Evolutionary conservation across 2,329 filamentous ascomycete genomes (phyloP), one percentile per base, ranked within the genome.

Genomic region (Cytospora piceicola): DNA sequence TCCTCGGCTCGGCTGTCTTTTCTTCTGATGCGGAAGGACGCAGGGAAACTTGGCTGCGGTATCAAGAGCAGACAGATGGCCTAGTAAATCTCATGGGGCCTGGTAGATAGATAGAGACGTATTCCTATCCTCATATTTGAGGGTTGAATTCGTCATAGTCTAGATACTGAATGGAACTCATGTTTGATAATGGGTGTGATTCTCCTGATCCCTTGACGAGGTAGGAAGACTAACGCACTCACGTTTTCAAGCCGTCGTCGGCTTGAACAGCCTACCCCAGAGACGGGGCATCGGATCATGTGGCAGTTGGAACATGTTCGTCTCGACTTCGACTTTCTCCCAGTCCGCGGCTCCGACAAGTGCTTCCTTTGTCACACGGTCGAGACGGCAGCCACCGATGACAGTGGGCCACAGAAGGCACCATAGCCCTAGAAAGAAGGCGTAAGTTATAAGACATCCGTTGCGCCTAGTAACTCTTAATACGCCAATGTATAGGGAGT

Each of bases 231-330:
- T 27, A 11, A 29, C 27, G 27, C 27, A 17, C 5, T 15, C n/a
- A 20, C 24, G 17, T n/a, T 32, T 14, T 58, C 61, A 67, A 24
- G 53, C 12, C 34, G 36, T 34, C 36, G 20, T 49, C 5, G 65
- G 57, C 70, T 77, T 77, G 30, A 72, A 65, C 46, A 77, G 71
- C 32, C 73, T 71, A 7, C 75, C 76, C 71, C 71, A 71, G 64
- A 74, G 68, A 36, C 75, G 72, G 36, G 75, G 75, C 64, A 77
- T 62, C n/a, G 70, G 67, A 57, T 58, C 69, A 61, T 67, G 67
- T n/a, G 72, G 71, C 68, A 73, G 27, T 29, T 29, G 27, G 5
- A 29, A 70, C 24, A 72, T 70, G 29, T 74, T 67, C 39, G 64
- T 69, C 52, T 73, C 64, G 34, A 77, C 70, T n/a, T 68, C 68